These are phyloP conservation scores for Pterulicium gracile DNA, from an alignment of 1,284 basidiomycete species.

Conservation along the genomic window DNA sequence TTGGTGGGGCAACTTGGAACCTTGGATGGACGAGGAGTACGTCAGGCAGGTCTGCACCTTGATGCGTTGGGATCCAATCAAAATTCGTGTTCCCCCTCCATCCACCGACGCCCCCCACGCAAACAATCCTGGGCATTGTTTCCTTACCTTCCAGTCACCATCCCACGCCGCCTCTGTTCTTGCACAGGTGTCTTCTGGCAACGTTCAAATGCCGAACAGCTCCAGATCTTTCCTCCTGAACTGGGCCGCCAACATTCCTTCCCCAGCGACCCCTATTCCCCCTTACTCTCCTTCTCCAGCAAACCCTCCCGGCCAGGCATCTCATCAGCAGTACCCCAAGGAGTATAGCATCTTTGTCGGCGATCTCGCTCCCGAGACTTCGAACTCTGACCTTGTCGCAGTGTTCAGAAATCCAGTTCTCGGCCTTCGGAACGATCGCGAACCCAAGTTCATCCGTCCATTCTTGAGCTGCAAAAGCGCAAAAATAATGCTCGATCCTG, in stretches of 20 bases:
- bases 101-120: conserved; percentile 51
- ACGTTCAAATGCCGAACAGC: conserved; percentile 72
- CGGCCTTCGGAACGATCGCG: conserved; percentile 68
- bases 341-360: conserved; percentile 90
- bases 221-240: conserved; percentile 63
- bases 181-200: conserved; percentile 48
- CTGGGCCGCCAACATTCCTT: conserved; percentile 64
- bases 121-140: conserved; percentile 79
- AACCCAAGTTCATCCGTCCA: conserved; percentile 75
- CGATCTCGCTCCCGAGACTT: conserved; percentile 81
- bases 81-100: conserved; percentile 61
- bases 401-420: conserved; percentile 79
- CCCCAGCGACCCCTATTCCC: conserved; percentile 26
- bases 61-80: conserved; percentile 70
- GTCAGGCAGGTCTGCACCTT: conserved; percentile 69
- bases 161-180: conserved; percentile 64
- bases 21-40: conserved; percentile 91
- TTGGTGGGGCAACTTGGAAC: conserved; percentile 76
- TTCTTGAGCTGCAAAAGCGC: conserved; percentile 87
- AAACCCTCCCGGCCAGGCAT: conserved; percentile 16
- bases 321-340: conserved; percentile 53
- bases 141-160: conserved; percentile 72
- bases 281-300: conserved; percentile 23
- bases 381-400: conserved; percentile 82
- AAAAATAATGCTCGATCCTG: conserved; percentile 87